phyloP scores from a whole-genome alignment of 805 yeast genomes.

The Tetrapisispora arboricola region DNA sequence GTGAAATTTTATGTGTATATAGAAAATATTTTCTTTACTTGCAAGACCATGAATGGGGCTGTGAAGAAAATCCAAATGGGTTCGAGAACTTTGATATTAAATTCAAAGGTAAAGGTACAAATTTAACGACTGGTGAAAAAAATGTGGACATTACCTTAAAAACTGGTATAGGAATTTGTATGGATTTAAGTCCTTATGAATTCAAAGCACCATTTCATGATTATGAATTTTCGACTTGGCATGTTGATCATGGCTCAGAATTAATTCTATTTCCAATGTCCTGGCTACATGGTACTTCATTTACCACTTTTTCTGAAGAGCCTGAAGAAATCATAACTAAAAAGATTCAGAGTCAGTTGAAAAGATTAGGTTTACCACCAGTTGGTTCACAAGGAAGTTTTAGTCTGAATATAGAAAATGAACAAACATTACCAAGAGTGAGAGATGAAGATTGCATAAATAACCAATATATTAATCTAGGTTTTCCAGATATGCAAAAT shows the following conservation, averaged over 20 bases:
- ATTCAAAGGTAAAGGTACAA: constrained; percentile 17
- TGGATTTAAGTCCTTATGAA: constrained; percentile 85
- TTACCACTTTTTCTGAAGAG: constrained; percentile 9
- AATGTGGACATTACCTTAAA: constrained; percentile 24
- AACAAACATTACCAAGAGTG: constrained; percentile 6
- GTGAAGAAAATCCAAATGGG: constrained; percentile 52
- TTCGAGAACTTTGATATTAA: constrained; percentile 43
- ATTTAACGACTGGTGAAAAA: constrained; percentile 1
- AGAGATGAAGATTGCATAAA: constrained; percentile 5
- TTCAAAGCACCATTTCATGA: constrained; percentile 68
- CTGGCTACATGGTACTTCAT: constrained; percentile 56
- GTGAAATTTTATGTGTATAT: constrained; percentile 53
- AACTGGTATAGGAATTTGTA: constrained; percentile 74
- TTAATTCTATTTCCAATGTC: constrained; percentile 75
- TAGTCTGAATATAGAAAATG: constrained; percentile 15
- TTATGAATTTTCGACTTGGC: constrained; percentile 58
- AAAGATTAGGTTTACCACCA: constrained; percentile 10
- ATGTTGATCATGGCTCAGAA: constrained; percentile 38
- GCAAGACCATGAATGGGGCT: constrained; percentile 76
- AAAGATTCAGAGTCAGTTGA: constrained; percentile 8
- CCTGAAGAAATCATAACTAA: neutral
- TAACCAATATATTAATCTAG: constrained; percentile 19
- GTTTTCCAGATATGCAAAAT: constrained; percentile 38
- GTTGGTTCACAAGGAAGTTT: constrained; percentile 21
- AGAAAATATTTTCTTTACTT: constrained; percentile 68